A percentile compares a stretch with the other conserved stretches of the same genome.
Conservation (phyloP, 176 grass and related monocot genomes). For the Triticum aestivum region DNA sequence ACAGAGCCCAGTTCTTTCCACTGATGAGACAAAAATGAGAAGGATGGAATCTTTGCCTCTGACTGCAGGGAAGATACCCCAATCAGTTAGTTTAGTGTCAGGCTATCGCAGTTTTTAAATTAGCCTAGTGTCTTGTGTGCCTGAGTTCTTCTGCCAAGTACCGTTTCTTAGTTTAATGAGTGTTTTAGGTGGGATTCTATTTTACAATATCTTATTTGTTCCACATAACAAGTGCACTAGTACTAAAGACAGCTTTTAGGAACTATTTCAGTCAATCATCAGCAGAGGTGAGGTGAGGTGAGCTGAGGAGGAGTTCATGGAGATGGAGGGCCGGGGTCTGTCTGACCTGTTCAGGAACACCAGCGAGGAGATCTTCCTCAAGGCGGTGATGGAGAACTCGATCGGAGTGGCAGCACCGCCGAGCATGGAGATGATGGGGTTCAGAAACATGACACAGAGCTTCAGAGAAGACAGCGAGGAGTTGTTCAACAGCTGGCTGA, state of each 20-base stretch:
- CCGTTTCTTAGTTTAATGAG: slow-evolving; percentile 20
- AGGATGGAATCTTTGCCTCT: slow-evolving; percentile 48
- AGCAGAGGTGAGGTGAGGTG: slow-evolving; percentile 7
- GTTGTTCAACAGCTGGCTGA: slow-evolving; percentile 73
- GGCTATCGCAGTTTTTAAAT: slow-evolving; percentile 25
- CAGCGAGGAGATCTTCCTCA: slow-evolving; percentile 77
- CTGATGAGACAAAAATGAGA: slow-evolving; percentile 52
- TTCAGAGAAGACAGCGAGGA: slow-evolving; percentile 73
- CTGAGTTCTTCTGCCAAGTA: slow-evolving; percentile 42
- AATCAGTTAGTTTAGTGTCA: slow-evolving; percentile 30
- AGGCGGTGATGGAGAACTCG: slow-evolving; percentile 63
- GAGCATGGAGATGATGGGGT: slow-evolving; percentile 70
- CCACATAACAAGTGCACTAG: neutral
- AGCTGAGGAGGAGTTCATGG: slow-evolving; percentile 40
- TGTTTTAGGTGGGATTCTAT: slow-evolving; percentile 41
- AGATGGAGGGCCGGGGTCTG: slow-evolving; percentile 59
- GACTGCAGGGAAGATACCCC: slow-evolving; percentile 39
- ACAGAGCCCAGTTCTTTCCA: slow-evolving; percentile 22
- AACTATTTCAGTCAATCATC: slow-evolving; percentile 30
- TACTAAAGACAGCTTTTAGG: slow-evolving; percentile 42
- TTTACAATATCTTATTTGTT: slow-evolving; percentile 38
- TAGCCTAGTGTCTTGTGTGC: slow-evolving; percentile 37
- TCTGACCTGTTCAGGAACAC: slow-evolving; percentile 75
- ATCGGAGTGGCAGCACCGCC: slow-evolving; percentile 46
- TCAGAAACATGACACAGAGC: slow-evolving; percentile 48